Percentiles rank a stretch among this genome's conserved stretches.
Evolutionary conservation across 2,329 filamentous ascomycete species (phyloP).

Genomic region (Arthrobotrys iridis): DNA sequence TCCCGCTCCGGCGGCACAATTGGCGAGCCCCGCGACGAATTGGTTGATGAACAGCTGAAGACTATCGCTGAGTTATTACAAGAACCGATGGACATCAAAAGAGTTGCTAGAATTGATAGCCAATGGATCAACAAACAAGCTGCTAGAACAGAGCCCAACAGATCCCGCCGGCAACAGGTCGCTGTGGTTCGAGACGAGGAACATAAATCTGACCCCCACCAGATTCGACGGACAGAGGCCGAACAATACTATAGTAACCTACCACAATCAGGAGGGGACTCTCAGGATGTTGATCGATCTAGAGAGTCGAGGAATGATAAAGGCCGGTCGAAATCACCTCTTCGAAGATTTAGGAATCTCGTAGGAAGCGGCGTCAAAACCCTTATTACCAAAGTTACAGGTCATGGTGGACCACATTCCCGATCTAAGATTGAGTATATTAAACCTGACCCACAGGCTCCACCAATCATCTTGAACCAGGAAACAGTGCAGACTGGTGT

Average conservation of each 20-base stretch:
- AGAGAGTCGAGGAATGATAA: no score
- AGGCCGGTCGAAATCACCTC: no score
- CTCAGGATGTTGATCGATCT: no score
- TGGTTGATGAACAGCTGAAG: slow-evolving; percentile 2
- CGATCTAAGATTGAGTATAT: neutral
- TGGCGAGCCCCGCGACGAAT: slow-evolving; percentile 4
- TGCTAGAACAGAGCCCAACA: neutral
- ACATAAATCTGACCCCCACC: neutral
- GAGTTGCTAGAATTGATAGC: neutral
- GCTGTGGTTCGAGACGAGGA: neutral
- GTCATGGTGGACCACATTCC: neutral
- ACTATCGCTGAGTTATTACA: slow-evolving; percentile 5
- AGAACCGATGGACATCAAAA: neutral
- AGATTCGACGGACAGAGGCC: neutral
- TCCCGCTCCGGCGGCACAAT: neutral
- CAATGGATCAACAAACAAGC: slow-evolving; percentile 4
- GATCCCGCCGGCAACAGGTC: neutral
- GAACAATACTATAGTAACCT: neutral
- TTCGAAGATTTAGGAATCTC: no score
- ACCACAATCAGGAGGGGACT: neutral
- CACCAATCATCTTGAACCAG: neutral
- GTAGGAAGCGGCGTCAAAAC: neutral
- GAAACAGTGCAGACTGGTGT: neutral
- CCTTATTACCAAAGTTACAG: neutral
- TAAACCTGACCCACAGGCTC: neutral